Evolutionary conservation across 371 early-diverging fungal species (phyloP), one percentile per base, ranked within the genome.

Genomic region (Entomophthora muscae): DNA sequence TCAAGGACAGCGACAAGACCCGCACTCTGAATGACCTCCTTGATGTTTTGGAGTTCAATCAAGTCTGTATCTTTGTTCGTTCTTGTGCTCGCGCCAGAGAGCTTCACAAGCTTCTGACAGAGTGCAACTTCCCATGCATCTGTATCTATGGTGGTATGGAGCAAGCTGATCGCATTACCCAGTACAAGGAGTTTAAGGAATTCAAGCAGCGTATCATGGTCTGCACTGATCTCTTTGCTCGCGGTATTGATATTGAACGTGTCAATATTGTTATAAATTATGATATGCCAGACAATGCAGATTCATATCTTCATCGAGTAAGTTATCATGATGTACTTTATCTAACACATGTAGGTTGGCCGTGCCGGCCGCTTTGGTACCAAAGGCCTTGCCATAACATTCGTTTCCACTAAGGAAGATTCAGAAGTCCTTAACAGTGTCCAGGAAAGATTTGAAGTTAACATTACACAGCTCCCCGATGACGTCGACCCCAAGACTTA

Each of bases 361-460:
- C 91, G 99, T 83, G 98, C 98, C 59, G 99, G 99, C 66, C 90
- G 99, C 81, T 99, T 99, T 75, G 99, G 98, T 75, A 98, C 98
- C 71, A 92, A 95, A 81, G 99, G 98, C 75, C 77, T 95, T 32
- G 98, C 93, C 57, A 86, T 99, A 63, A 94, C 95, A 3, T 96
- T 98, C 77, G 90, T 98, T n/a, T 79, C 93, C 21, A 86, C 84
- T 30, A 86, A 86, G 23, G 90, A 84, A 59, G 98, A 98, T 71
- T 78, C 83, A 26, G 75, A 76, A 52, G 76, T 85, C 0, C 72
- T 98, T 56, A 88, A 92, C 70, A 79, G 88, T 63, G 90, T 99
- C 33, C 98, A 98, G 77, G 86, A 85, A 57, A 82, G 91, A 63
- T 98, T 98, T 72, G 98, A 95, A 74, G 93, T 98, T 69, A 88